Evolutionary conservation across 352 stramenopile species (phyloP), one percentile per base, ranked within the genome.

Genomic region (Phytophthora uliginosa): DNA sequence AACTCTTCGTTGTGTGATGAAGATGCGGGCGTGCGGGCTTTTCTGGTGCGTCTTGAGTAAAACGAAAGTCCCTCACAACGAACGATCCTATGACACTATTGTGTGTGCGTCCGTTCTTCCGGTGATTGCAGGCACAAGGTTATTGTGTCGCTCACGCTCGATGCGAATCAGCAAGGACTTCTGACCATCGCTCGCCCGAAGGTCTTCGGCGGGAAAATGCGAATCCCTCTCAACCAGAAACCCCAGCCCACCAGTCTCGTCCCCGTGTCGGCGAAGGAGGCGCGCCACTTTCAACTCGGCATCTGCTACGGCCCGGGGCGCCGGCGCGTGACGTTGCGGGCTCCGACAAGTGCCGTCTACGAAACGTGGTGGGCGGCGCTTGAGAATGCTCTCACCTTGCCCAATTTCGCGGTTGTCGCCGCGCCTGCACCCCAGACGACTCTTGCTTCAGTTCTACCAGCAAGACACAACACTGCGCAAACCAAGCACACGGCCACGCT

Each of bases 21-120:
- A 71, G 48, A 80, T 80, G 63, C 73, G 70, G 26, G 59, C 36
- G 34, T 80, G 69, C 13, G 64, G 73, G 7, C 54, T 80, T 66
- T 80, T 80, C 42, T 80, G 73, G 73, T 80, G 53, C 22, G 12
- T 20, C 34, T 61, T 22, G 4, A 38, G 20, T 17, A n/a, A 45
- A 45, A 45, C 38, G 2, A 18, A 33, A 8, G 18, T 36, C 28
- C 26, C 26, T 31, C 26, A 31, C 26, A 31, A 31, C 26, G 26
- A 31, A 31, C 26, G 26, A 31, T 31, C 26, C 7, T 31, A 31
- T 31, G 7, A 31, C 56, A 28, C 38, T 17, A 26, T 31, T 40
- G 17, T 55, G 20, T 22, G 36, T 26, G 18, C n/a, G 58, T 55
- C 18, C 48, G 36, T 52, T 66, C 38, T 18, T 22, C 54, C 50